Base-by-base conservation (phyloP, 1,139 yeast species). In the Kazachstania sp. region DNA sequence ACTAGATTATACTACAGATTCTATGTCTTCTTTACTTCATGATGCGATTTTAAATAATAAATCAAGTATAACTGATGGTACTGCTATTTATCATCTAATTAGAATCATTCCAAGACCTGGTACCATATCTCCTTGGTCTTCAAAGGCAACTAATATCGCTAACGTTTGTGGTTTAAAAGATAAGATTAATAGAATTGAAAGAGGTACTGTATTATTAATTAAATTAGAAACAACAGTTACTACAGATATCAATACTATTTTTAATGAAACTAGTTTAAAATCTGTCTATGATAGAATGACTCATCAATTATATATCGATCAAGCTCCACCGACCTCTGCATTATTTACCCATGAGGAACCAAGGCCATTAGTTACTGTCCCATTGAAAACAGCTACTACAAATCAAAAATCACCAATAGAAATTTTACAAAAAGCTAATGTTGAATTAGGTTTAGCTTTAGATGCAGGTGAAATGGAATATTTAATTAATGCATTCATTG, bases 91-190 rank as follows among this genome's bases (percentile, higher is more conserved):
- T 35, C 77, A 78, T 53, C 70, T 88, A 57, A 70, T 92, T 46
- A 77, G 95, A 64, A 75, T 94, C 48, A 74, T 90, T 49, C 98
- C 99, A 42, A 80, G 98, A 67, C 74, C 92, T 9, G 98, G 98
- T 51, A 92, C 98, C 23, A 88, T 92, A 55, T 90, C 97, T 26
- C 98, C 98, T 32, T 94, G 99, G 99, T 87, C 97, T 16, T 90
- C 98, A 16, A 94, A 94, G 70, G 99, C 99, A 34, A 90, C 98
- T 41, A 92, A 92, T 67, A 94, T 94, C 57, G 78, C 94, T 45
- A 79, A 81, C 49, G 95, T 86, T 45, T 87, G 97, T 70, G 97
- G 97, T 6, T 75, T 92, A 51, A 75, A 74, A 39, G 74, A 74
- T 15, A 76, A 74, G 50, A 74, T 92, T 41, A 85, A 80, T 60